Base-by-base conservation (phyloP, 306 rosid species). In the Cucumis sativus region DNA sequence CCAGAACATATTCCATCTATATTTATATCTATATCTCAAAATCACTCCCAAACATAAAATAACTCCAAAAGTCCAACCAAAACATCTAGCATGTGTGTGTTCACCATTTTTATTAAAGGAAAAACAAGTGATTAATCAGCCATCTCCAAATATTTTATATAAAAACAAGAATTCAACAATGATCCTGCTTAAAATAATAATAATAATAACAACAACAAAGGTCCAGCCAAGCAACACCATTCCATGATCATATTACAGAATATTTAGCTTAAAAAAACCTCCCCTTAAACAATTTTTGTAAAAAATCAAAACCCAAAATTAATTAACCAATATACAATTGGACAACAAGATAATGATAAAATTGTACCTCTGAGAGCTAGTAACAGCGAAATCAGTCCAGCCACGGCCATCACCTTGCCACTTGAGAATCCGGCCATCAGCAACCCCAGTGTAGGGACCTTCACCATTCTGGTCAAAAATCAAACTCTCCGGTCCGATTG, bases 361-460 rank as follows among this genome's bases (percentile, higher is more conserved):
- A 18, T 49, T 21, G 5, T 68, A 88, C 98, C 98, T 92, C 14
- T 87, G 84, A 52, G 93, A 84, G 77, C 81, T 64, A 20, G 97
- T 95, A 77, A 92, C 63, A 35, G 97, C 97, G 65, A 92, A 95
- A 7, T 92, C 84, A 49, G 82, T 76, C 97, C 98, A 92, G 58
- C 90, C 93, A 28, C 79, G 85, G 18, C 20, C 88, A 20, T 83
- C 85, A 13, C 88, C 90, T 60, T 84, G 83, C 97, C 95, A 88
- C 79, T 88, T 91, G 35, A 92, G 92, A 78, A 95, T 84, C 80
- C 98, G 87, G 21, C 98, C 97, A 25, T 95, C 98, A 49, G 93
- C 97, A 20, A 92, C 97, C 12, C 98, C 96, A 13, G 92, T 89
- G 86, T 90, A 95, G 2, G 97, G 97, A 0, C 97, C 98, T 20